A percentile compares a stretch with the other conserved stretches of the same genome.
phyloP scores from a whole-genome alignment of 306 rosid genomes.

The Prunus davidiana region DNA sequence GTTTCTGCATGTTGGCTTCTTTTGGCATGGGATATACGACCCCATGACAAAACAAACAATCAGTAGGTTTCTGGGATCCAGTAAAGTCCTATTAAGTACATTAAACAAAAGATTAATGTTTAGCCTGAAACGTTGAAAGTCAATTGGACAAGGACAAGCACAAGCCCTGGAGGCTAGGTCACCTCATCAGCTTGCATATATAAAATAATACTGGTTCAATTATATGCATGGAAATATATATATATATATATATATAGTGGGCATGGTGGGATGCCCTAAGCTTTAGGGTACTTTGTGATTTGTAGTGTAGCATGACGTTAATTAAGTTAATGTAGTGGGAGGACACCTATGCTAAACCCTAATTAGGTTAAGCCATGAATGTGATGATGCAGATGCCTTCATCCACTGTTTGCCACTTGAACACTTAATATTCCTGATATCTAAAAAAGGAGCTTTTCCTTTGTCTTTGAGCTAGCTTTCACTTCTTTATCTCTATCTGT shows the following conservation, averaged over 20 bases:
- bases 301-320: background rate
- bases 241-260: background rate
- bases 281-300: background rate
- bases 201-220: background rate
- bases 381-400: background rate
- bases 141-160: background rate
- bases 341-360: background rate
- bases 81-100: background rate
- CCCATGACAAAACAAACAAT: background rate
- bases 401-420: background rate
- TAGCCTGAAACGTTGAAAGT: background rate
- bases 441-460: background rate
- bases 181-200: background rate
- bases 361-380: background rate
- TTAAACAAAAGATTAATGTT: background rate
- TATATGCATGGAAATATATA: background rate
- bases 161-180: background rate
- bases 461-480: constrained; percentile 14
- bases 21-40: background rate
- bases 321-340: background rate
- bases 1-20: background rate
- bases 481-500: background rate
- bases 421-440: background rate
- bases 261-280: background rate
- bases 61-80: background rate